phyloP scores from a whole-genome alignment of 2,329 filamentous ascomycete genomes.

The Biscogniauxia mediterranea region DNA sequence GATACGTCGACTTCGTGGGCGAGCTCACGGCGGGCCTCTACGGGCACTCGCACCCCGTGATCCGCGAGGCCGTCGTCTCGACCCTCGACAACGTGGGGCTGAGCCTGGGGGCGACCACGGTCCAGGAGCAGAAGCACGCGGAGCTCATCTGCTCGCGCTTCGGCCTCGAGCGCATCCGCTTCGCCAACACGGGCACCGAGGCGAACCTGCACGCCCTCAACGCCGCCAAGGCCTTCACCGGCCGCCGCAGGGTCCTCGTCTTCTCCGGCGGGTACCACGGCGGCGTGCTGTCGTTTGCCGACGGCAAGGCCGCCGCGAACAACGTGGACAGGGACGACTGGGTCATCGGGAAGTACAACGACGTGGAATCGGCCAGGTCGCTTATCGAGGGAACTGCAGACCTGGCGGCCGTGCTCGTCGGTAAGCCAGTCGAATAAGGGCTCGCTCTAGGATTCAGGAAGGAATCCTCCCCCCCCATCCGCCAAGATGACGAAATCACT shows the following conservation, averaged over 20 bases:
- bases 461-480: too few relatives aligned
- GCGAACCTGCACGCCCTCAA: constrained; percentile 60
- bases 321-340: constrained; percentile 51
- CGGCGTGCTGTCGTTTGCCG: constrained; percentile 48
- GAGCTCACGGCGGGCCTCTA: constrained; percentile 66
- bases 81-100: constrained; percentile 48
- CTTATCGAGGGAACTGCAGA: constrained; percentile 42
- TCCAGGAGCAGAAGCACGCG: constrained; percentile 52
- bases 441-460: neutral
- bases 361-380: constrained; percentile 44
- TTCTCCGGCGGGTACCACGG: constrained; percentile 55
- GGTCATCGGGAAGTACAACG: constrained; percentile 62
- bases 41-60: constrained; percentile 60
- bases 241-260: constrained; percentile 47
- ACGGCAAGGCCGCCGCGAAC: constrained; percentile 27
- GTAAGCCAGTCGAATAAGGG: neutral
- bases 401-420: constrained; percentile 61
- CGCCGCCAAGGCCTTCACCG: constrained; percentile 47
- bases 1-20: constrained; percentile 59
- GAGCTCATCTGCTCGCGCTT: constrained; percentile 53
- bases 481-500: neutral
- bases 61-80: constrained; percentile 46
- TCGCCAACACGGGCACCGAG: constrained; percentile 66
- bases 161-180: constrained; percentile 54
- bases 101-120: constrained; percentile 53